These are phyloP conservation scores for Sesbania bispinosa DNA, from an alignment of 306 rosid genomes.

Conservation along the genomic window DNA sequence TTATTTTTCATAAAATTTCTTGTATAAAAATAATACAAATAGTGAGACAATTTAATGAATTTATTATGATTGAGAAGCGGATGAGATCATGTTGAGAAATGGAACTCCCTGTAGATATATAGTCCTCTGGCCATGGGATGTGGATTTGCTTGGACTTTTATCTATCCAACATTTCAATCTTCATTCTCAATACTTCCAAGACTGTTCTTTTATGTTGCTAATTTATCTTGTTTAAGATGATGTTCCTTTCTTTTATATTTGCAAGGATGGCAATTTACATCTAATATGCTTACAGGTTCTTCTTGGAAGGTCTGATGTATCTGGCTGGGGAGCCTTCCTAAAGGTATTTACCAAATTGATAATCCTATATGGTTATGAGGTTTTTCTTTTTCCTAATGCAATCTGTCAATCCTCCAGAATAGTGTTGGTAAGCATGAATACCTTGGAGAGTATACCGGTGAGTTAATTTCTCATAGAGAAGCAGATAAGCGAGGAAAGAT, in stretches of 20 bases:
- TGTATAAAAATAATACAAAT: background rate
- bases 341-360: conserved; percentile 52
- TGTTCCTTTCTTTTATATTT: background rate
- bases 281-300: conserved; percentile 60
- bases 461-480: conserved; percentile 92
- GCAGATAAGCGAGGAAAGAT: conserved; percentile 99
- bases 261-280: conserved; percentile 9
- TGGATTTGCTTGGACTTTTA: conserved; percentile 17
- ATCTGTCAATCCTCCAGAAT: conserved; percentile 58
- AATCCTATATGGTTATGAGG: background rate
- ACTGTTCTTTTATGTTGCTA: background rate
- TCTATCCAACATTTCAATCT: background rate
- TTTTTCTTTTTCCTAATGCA: conserved; percentile 33
- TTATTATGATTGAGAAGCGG: background rate
- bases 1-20: background rate
- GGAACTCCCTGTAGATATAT: background rate
- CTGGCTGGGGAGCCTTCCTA: conserved; percentile 99
- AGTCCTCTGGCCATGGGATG: background rate
- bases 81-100: background rate
- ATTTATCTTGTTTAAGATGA: background rate
- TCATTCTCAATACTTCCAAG: background rate
- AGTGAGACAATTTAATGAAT: background rate
- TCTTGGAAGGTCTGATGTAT: conserved; percentile 93
- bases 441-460: conserved; percentile 99
- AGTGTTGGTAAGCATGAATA: conserved; percentile 97